These are phyloP conservation scores for Antitrichia curtipendula DNA, from an alignment of 225 moss, liverwort and hornwort species.

Conservation along the genomic window DNA sequence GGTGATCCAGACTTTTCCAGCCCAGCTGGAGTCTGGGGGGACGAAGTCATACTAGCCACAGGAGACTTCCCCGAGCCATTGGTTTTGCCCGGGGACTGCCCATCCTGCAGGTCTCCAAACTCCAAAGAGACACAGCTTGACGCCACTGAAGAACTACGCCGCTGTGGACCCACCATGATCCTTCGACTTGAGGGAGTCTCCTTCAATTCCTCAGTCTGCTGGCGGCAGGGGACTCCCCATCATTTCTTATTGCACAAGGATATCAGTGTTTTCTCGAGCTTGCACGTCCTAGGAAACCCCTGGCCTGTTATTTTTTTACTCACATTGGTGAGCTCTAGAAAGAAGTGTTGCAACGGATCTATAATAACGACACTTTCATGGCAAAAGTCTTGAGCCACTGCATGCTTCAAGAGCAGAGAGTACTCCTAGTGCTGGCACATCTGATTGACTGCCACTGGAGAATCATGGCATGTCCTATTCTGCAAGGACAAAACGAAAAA, in stretches of 20 bases:
- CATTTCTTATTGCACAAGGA: neutral
- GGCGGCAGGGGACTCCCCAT: constrained; percentile 33
- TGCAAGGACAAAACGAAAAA: neutral
- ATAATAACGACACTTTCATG: neutral
- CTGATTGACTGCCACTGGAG: neutral
- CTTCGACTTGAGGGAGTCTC: neutral
- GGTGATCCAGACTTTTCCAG: constrained; percentile 11
- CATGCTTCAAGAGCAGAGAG: neutral
- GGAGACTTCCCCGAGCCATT: constrained; percentile 6
- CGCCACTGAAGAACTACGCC: constrained; percentile 18
- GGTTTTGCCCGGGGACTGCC: neutral
- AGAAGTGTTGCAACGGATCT: neutral
- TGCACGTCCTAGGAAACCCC: neutral
- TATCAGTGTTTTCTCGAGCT: neutral
- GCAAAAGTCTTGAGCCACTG: neutral
- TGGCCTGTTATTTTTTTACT: neutral
- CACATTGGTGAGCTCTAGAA: neutral
- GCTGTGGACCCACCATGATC: constrained; percentile 9
- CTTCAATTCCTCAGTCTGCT: constrained; percentile 9
- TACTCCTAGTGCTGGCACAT: neutral
- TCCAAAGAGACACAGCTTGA: constrained; percentile 26
- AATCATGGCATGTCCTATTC: neutral
- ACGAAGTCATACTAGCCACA: neutral
- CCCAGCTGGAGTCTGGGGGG: constrained; percentile 10
- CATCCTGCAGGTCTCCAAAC: constrained; percentile 5